Conservation (phyloP, 2,329 filamentous ascomycete species). For the Fusarium nelsonii region DNA sequence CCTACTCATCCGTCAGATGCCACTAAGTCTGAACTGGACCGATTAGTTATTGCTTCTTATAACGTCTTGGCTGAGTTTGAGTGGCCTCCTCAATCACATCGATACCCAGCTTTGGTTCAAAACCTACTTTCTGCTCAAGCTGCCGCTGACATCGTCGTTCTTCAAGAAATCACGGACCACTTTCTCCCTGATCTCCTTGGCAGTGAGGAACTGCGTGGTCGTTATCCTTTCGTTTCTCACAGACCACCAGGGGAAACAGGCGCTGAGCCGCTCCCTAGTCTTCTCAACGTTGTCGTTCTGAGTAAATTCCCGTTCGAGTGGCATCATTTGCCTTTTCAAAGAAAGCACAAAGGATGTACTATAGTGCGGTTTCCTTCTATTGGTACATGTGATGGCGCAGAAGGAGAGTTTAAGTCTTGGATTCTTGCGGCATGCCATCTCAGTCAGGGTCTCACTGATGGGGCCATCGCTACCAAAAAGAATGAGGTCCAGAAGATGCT, state of each 20-base stretch:
- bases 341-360: constrained; percentile 69
- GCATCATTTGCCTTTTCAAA: constrained; percentile 65
- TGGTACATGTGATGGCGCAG: constrained; percentile 5
- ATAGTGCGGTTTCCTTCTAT: constrained; percentile 58
- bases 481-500: constrained; percentile 66
- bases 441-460: constrained; percentile 70
- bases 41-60: constrained; percentile 62
- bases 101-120: constrained; percentile 59
- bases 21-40: constrained; percentile 16
- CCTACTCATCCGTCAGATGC: not conserved
- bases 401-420: constrained; percentile 52
- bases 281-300: constrained; percentile 71
- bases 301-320: constrained; percentile 68
- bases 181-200: constrained; percentile 69
- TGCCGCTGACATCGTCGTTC: constrained; percentile 61
- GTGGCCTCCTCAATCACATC: constrained; percentile 57
- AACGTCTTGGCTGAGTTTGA: constrained; percentile 66
- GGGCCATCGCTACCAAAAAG: constrained; percentile 68
- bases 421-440: constrained; percentile 71
- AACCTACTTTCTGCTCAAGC: constrained; percentile 60
- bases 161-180: constrained; percentile 75
- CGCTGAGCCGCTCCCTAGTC: constrained; percentile 67
- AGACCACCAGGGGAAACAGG: constrained; percentile 65
- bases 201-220: constrained; percentile 58
- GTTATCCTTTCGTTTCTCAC: constrained; percentile 69